Evolutionary conservation across 208 protist genomes (phyloP).

Genomic region (Crithidia expoeki): DNA sequence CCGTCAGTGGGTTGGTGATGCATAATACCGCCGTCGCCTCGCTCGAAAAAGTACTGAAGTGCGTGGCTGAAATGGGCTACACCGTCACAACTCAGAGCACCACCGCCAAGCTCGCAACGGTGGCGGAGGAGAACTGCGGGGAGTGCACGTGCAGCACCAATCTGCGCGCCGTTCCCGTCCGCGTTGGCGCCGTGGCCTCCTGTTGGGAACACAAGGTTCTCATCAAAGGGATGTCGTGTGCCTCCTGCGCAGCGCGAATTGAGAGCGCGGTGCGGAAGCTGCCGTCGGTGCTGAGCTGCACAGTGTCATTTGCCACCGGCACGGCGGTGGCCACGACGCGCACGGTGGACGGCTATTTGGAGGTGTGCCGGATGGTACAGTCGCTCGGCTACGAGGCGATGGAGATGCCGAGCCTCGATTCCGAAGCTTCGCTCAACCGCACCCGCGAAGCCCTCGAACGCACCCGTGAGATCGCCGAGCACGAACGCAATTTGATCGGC

Average conservation of each 20-base stretch:
- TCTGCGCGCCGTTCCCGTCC: conserved; percentile 22
- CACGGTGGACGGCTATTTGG: conserved; percentile 9
- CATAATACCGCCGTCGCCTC: conserved; percentile 39
- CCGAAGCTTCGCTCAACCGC: conserved; percentile 27
- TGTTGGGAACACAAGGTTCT: conserved; percentile 40
- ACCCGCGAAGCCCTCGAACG: conserved; percentile 66
- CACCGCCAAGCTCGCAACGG: conserved; percentile 14
- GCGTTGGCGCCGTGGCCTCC: conserved; percentile 17
- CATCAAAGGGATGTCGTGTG: conserved; percentile 92
- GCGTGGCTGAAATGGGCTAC: conserved; percentile 41
- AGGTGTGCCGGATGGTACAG: conserved; percentile 41
- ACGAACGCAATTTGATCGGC: conserved; percentile 45
- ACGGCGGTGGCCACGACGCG: conserved; percentile 40
- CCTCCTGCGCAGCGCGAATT: conserved; percentile 89
- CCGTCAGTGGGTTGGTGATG: conserved; percentile 47
- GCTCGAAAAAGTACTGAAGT: conserved; percentile 30
- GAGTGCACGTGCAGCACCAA: conserved; percentile 37
- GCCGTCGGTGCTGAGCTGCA: conserved; percentile 44
- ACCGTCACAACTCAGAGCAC: conserved; percentile 34
- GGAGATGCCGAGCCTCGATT: conserved; percentile 20
- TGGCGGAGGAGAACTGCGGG: conserved; percentile 21
- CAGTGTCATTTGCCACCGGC: conserved; percentile 80
- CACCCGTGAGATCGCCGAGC: conserved; percentile 63
- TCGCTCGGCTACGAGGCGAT: conserved; percentile 47
- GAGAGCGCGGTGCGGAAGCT: conserved; percentile 54